phyloP scores from a whole-genome alignment of 2,329 filamentous ascomycete species.

The Cercospora sesami region DNA sequence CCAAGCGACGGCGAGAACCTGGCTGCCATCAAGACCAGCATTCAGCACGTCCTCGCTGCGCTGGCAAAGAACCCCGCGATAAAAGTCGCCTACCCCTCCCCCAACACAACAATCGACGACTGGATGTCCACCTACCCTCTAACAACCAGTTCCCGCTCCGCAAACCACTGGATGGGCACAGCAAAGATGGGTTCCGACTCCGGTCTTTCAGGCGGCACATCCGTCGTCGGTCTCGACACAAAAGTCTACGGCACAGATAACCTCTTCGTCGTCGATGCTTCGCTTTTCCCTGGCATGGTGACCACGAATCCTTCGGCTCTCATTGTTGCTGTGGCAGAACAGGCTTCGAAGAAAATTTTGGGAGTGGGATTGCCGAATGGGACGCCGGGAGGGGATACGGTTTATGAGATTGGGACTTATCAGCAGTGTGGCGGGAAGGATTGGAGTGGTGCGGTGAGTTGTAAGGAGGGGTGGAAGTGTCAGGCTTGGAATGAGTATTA shows the following conservation, averaged over 20 bases:
- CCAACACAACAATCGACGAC: conserved; percentile 54
- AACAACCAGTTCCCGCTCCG: conserved; percentile 42
- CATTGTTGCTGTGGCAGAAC: conserved; percentile 65
- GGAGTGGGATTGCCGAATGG: conserved; percentile 35
- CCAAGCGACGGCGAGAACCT: conserved; percentile 59
- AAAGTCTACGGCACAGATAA: conserved; percentile 64
- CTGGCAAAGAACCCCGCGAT: conserved; percentile 57
- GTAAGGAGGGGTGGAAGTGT: not conserved
- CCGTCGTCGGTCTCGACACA: conserved; percentile 54
- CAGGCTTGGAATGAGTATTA: conserved; percentile 4
- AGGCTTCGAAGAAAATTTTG: conserved; percentile 56
- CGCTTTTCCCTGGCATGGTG: conserved; percentile 68
- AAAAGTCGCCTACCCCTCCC: conserved; percentile 57
- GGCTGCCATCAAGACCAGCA: conserved; percentile 63
- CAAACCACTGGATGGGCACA: conserved; percentile 50
- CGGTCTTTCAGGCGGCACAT: conserved; percentile 45
- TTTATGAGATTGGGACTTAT: not conserved
- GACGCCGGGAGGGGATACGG: not conserved
- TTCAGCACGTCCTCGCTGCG: conserved; percentile 60
- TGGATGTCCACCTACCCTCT: conserved; percentile 53
- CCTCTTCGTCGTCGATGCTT: conserved; percentile 67
- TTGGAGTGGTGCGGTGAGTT: not conserved
- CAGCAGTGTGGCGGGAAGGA: conserved; percentile 1
- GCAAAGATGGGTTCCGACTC: conserved; percentile 47
- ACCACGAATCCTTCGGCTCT: conserved; percentile 68